Percentiles rank a stretch among this genome's conserved stretches.
phyloP scores from a whole-genome alignment of 176 grass and related monocot genomes.

The Cocos nucifera region DNA sequence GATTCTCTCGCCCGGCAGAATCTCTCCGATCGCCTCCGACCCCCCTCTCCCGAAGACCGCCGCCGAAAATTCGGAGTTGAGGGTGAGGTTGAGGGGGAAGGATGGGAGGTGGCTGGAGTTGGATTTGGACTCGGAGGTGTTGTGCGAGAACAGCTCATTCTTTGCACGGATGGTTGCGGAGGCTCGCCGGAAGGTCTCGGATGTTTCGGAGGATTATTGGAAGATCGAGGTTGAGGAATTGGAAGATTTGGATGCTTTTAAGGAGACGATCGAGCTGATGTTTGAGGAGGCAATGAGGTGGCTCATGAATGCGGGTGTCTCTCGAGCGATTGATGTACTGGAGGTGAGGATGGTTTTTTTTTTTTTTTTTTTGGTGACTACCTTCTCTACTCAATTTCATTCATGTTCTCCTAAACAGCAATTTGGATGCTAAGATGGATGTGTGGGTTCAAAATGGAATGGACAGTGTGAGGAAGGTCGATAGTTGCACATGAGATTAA shows the following conservation, averaged over 20 bases:
- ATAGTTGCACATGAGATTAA: too few species aligned
- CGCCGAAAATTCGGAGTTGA: slow-evolving; percentile 11
- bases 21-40: slow-evolving; percentile 57
- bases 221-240: slow-evolving; percentile 43
- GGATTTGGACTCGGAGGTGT: slow-evolving; percentile 38
- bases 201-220: slow-evolving; percentile 3
- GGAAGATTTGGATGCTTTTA: slow-evolving; percentile 53
- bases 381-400: background rate
- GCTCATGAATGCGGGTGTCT: slow-evolving; percentile 43
- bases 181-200: background rate
- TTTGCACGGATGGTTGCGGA: slow-evolving; percentile 34
- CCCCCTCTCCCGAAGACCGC: slow-evolving; percentile 33
- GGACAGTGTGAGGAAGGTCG: too few species aligned
- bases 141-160: slow-evolving; percentile 45
- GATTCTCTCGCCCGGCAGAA: slow-evolving; percentile 54
- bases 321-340: slow-evolving; percentile 49
- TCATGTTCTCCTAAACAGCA: too few species aligned
- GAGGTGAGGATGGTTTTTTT: slow-evolving; percentile 42
- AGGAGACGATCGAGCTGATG: slow-evolving; percentile 77
- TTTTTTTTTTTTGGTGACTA: background rate
- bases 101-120: slow-evolving; percentile 44
- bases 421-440: too few species aligned
- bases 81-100: slow-evolving; percentile 37
- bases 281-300: slow-evolving; percentile 40
- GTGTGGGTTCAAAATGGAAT: too few species aligned